phyloP scores from a whole-genome alignment of 257 asterid genomes.

The Jaltomata sinuosa region DNA sequence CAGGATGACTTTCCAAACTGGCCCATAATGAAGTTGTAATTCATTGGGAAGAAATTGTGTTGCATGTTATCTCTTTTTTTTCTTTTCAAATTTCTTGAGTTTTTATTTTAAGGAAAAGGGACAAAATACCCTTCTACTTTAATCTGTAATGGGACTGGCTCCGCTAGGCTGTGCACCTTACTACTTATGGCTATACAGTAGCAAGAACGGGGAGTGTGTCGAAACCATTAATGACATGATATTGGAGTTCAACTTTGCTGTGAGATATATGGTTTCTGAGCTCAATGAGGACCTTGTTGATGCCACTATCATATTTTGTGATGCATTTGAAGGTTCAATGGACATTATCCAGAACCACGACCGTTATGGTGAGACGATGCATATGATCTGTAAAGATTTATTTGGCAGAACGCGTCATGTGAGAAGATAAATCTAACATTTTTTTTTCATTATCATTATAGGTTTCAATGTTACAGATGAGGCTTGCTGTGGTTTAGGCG shows the following conservation, averaged over 20 bases:
- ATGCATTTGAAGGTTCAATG: constrained; percentile 79
- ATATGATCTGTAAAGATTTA: not conserved
- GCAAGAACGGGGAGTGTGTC: constrained; percentile 50
- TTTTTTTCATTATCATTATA: constrained; percentile 10
- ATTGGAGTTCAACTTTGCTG: constrained; percentile 63
- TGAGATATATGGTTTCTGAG: constrained; percentile 60
- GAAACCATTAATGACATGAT: constrained; percentile 62
- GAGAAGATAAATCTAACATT: not conserved
- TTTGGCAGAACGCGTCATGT: not conserved
- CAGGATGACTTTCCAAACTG: too few relatives aligned
- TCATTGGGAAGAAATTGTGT: too few relatives aligned
- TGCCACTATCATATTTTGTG: constrained; percentile 61
- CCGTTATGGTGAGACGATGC: constrained; percentile 47
- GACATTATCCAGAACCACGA: constrained; percentile 59
- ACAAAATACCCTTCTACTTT: too few relatives aligned
- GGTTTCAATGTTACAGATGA: constrained; percentile 59
- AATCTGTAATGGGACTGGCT: constrained; percentile 83
- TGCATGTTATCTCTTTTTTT: too few relatives aligned
- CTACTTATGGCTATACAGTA: constrained; percentile 50
- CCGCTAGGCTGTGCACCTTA: constrained; percentile 83
- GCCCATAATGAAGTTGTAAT: too few relatives aligned
- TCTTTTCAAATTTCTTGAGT: too few relatives aligned
- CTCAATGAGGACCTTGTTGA: constrained; percentile 44
- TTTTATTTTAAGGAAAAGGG: too few relatives aligned
- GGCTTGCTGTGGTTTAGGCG: constrained; percentile 90